phyloP scores from a whole-genome alignment of 2,329 filamentous ascomycete species.

The Fonsecaea monophora region DNA sequence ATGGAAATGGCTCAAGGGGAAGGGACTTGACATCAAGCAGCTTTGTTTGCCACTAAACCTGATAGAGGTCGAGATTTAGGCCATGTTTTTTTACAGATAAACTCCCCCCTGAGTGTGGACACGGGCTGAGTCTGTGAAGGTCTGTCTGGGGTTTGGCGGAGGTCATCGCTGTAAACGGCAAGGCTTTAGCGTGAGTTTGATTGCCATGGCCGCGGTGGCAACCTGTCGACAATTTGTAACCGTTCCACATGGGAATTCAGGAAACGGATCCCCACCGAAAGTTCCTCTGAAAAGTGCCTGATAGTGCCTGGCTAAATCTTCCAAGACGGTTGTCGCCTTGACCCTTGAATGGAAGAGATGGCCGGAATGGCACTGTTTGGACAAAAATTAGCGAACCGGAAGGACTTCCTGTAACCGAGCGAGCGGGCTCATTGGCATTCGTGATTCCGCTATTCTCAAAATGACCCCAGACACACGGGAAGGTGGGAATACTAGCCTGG shows the following conservation, averaged over 20 bases:
- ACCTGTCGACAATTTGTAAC: background rate
- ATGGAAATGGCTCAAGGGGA: background rate
- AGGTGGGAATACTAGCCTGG: background rate
- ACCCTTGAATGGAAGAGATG: background rate
- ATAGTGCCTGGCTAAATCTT: background rate
- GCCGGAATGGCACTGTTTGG: background rate
- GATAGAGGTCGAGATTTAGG: background rate
- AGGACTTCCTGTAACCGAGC: background rate
- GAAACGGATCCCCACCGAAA: background rate
- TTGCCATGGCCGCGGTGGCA: background rate
- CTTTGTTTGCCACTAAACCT: background rate
- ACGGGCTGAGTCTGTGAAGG: background rate
- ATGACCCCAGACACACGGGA: background rate
- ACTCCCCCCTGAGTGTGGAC: background rate
- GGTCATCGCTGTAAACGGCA: background rate
- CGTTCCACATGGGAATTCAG: background rate
- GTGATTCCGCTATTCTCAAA: background rate
- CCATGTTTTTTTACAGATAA: background rate
- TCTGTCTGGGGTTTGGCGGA: background rate
- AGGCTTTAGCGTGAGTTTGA: background rate
- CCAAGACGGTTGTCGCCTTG: conserved; percentile 1
- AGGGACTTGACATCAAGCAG: background rate
- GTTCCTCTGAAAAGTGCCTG: background rate
- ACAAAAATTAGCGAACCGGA: background rate
- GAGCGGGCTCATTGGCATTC: background rate